Percentiles rank a stretch among this genome's conserved stretches.
phyloP scores from a whole-genome alignment of 2,329 filamentous ascomycete genomes.

The Cladosporium sp. region DNA sequence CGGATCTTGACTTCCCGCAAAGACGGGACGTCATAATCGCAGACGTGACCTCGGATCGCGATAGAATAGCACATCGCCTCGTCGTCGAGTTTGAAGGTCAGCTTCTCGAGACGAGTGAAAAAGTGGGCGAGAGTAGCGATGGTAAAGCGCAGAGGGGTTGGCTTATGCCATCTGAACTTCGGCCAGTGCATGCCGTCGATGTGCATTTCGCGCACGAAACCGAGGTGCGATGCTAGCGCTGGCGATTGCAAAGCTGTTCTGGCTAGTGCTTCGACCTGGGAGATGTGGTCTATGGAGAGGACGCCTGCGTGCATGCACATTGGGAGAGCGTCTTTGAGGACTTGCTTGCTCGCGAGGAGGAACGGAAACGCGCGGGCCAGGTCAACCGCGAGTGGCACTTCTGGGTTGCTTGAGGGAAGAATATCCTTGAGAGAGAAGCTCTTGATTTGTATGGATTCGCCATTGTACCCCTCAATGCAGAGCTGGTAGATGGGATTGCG shows the following conservation, averaged over 20 bases:
- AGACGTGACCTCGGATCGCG: too few species aligned
- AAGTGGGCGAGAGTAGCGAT: too few species aligned
- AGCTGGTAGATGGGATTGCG: not conserved
- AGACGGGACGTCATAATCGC: too few species aligned
- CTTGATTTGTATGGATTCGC: not conserved
- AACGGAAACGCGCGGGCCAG: not conserved
- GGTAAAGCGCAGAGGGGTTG: too few species aligned
- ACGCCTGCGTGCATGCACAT: not conserved
- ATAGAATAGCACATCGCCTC: too few species aligned
- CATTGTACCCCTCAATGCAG: not conserved
- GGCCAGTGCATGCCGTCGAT: not conserved
- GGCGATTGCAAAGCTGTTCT: not conserved
- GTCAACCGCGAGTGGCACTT: not conserved
- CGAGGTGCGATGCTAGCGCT: not conserved
- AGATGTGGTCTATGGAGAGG: not conserved
- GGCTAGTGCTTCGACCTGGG: not conserved
- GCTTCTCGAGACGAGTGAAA: too few species aligned
- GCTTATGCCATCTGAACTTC: too few species aligned
- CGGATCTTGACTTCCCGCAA: too few species aligned
- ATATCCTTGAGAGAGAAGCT: too few species aligned
- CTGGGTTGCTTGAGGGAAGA: too few species aligned
- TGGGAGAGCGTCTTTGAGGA: not conserved
- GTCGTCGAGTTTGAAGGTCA: too few species aligned
- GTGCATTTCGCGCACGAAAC: not conserved
- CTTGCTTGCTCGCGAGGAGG: not conserved